Evolutionary conservation across 257 asterid genomes (phyloP), one percentile per base, ranked within the genome.

Genomic region (Nicotiana benthamiana): DNA sequence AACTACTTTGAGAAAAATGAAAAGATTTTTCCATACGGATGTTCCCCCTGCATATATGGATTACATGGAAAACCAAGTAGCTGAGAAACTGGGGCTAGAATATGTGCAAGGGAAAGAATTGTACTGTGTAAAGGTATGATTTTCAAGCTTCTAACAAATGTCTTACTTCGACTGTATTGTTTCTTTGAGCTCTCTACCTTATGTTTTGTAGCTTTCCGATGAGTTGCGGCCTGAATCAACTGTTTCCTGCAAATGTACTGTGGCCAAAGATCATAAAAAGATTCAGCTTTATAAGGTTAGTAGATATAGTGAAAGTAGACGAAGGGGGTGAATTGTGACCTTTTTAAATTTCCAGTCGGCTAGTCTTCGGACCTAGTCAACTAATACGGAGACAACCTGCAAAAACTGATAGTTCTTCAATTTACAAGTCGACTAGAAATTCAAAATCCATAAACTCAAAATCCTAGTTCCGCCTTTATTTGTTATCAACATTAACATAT

Each of bases 241-340:
- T 28, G 62, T 88, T 82, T 83, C 86, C 59, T 90, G 92, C 87
- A 90, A 88, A 83, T 90, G 92, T 83, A 75, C 67, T 30, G 75
- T 80, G 77, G 46, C 60, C 9, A 75, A 1, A 59, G 65, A 20
- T 66, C 56, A 54, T 1, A 85, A 84, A 28, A 80, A 60, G 60
- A 88, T 90, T 43, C 76, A 87, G 81, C 82, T 84, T 64, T 79
- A 54, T 83, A 88, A 87, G 92, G 93, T 84, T 75, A 74, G 87
- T 86, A 4, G 6, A 32, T 32, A 32, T 32, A 4, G 36, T 32
- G 36, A 32, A 32, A 32, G 36, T 32, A 32, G 5, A 32, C 0
- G 6, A 32, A 28, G 30, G 36, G 36, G 36, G 36, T 32, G 36
- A 32, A 32, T 4, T 32, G 36, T 32, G 36, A 32, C 36, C 36